Evolutionary conservation across 139 green algal species (phyloP), one percentile per base, ranked within the genome.

Genomic region (Chlorella sorokiniana): DNA sequence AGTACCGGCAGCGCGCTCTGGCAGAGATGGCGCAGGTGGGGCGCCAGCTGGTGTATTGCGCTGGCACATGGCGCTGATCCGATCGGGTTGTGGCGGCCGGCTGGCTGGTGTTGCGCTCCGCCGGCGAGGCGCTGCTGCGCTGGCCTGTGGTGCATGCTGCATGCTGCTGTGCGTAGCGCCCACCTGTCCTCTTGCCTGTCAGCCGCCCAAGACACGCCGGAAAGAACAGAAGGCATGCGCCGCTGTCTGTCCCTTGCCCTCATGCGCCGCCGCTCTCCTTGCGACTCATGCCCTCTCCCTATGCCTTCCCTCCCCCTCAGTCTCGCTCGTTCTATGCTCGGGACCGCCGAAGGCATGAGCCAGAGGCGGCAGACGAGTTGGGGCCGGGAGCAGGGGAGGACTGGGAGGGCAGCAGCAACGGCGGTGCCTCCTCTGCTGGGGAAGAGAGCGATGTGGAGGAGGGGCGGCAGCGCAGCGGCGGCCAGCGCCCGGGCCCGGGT

Each of bases 1-100:
- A 85, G 52, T 93, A 93, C 76, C 74, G 90, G n/a, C 65, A 82
- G 45, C 83, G 85, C 25, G 89, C 89, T 10, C 67, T 91, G 54
- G 89, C 89, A 6, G 86, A 93, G 62, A 82, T 93, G 84, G 81
- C 88, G 51, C 79, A 87, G 62, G 87, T 77, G 11, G 42, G 62
- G 61, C 78, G 70, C 68, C n/a, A n/a, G 8, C 3, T 38, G 3
- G 23, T 38, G 27, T 29, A 67, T 23, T 22, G 52, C 52, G 22
- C 52, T 8, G 5, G 22, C 52, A 3, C 5, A n/a, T n/a, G n/a
- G n/a, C n/a, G n/a, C n/a, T n/a, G n/a, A n/a, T n/a, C n/a, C n/a
- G n/a, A n/a, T n/a, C n/a, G n/a, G n/a, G n/a, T n/a, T n/a, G n/a
- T n/a, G n/a, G n/a, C n/a, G n/a, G n/a, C n/a, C n/a, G n/a, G n/a